phyloP scores from a whole-genome alignment of 352 stramenopile species.

The Pythium aristosporum region DNA sequence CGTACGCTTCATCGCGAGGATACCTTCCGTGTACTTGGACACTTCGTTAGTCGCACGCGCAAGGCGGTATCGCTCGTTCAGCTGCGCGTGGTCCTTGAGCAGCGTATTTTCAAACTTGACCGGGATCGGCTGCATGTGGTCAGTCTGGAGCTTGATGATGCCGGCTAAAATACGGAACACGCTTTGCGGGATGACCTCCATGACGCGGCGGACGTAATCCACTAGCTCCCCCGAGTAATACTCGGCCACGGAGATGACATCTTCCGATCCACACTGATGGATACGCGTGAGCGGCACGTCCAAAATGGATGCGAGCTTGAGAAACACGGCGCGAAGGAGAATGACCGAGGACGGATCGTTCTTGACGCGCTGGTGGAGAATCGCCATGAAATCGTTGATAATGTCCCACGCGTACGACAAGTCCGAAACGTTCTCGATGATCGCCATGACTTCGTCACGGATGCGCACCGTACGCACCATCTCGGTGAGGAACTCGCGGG shows the following conservation, averaged over 20 bases:
- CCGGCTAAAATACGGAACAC: conserved; percentile 93
- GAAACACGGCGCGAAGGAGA: conserved; percentile 91
- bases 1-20: conserved; percentile 94
- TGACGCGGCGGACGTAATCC: conserved; percentile 92
- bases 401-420: conserved; percentile 94
- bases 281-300: conserved; percentile 93
- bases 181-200: conserved; percentile 94
- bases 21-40: conserved; percentile 94
- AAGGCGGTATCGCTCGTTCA: conserved; percentile 92
- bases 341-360: conserved; percentile 92
- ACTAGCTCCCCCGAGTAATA: conserved; percentile 95
- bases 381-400: conserved; percentile 94
- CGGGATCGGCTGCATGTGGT: conserved; percentile 89
- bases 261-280: conserved; percentile 89
- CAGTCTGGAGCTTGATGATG: conserved; percentile 93
- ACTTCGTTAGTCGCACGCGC: conserved; percentile 93
- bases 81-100: conserved; percentile 91
- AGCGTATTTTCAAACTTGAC: conserved; percentile 92
- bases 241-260: conserved; percentile 91
- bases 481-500: conserved; percentile 90
- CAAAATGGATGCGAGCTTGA: conserved; percentile 94
- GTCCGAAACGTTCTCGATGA: conserved; percentile 93
- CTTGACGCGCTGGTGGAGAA: conserved; percentile 92
- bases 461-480: conserved; percentile 96
- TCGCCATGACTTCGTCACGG: conserved; percentile 89